Evolutionary conservation across 371 early-diverging fungal genomes (phyloP), one percentile per base, ranked within the genome.

Genomic region (Mucor circinelloides): DNA sequence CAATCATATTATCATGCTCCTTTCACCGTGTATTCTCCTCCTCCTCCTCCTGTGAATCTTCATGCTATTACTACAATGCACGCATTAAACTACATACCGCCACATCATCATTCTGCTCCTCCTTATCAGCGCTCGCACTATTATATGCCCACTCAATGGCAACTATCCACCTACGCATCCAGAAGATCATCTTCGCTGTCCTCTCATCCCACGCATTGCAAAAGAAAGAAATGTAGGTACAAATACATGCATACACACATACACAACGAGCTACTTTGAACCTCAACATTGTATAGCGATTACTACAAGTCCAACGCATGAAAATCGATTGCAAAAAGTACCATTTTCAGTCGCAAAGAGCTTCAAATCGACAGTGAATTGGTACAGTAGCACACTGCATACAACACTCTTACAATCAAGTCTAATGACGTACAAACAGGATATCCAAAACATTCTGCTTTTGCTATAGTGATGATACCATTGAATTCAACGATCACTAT

Each of bases 371-470:
- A 23, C 61, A 32, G 32, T 28, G 6, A 12, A 13, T 52, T 63
- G 63, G 50, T 61, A 60, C 36, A 36, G 36, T 36, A 36, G 36
- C 36, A 36, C 0, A 32, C 12, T 6, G 44, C 23, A 50, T 3
- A 21, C 21, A 23, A 27, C 10, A 21, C 23, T 10, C 36, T 21
- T 34, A 21, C 31, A n/a, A 36, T 15, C n/a, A n/a, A 25, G n/a
- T 19, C 32, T 23, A 36, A 40, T 38, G 40, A 59, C n/a, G 17
- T 31, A 15, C 8, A 28, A 6, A n/a, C 44, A 61, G 61, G 61
- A 34, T 61, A n/a, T 50, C 38, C 17, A 31, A 52, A 17, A 63
- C 54, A 2, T 63, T 54, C 31, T 63, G 63, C 36, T 63, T 63
- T 27, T 63, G 63, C 19, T 34, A 12, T 36, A 52, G 10, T 25